Evolutionary conservation across 306 rosid species (phyloP).

Genomic region (Medicago truncatula): MtrunA17r5.0-ANR NC_053045.1:11246001-11246500

Average conservation of each 20-base stretch:
- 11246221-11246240: background rate
- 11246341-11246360: conserved; percentile 16
- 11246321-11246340: conserved; percentile 1
- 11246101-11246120: conserved; percentile 25
- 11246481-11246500: conserved; percentile 1
- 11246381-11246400: conserved; percentile 15
- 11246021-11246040: conserved; percentile 64
- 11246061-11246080: conserved; percentile 26
- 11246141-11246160: background rate
- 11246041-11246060: conserved; percentile 32
- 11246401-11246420: conserved; percentile 25
- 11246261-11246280: background rate
- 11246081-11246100: conserved; percentile 32
- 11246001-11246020: conserved; percentile 93
- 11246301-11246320: conserved; percentile 7
- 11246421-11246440: conserved; percentile 27
- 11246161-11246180: background rate
- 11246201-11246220: background rate
- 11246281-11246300: conserved; percentile 24
- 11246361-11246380: conserved; percentile 30
- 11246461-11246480: conserved; percentile 14
- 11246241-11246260: conserved; percentile 1
- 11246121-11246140: background rate
- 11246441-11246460: background rate
- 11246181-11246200: background rate